Conservation (phyloP, 768 basidiomycete genomes). For the Podaxis rugospora region DNA sequence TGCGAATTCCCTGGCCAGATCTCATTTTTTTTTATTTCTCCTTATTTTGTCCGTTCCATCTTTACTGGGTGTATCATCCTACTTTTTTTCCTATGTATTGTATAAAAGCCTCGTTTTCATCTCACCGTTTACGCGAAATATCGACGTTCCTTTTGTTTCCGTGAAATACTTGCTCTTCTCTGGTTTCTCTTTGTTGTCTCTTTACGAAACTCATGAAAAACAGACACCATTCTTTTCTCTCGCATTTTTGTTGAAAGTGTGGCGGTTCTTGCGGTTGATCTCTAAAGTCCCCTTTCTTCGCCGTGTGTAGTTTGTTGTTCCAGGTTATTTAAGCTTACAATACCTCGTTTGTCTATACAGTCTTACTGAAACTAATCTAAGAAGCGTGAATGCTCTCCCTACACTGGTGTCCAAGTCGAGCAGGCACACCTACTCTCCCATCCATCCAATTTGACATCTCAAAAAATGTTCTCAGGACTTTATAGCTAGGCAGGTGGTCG, state of each 20-base stretch:
- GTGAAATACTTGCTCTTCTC: neutral
- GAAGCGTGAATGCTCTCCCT: neutral
- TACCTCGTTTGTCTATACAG: slow-evolving; percentile 5
- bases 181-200: neutral
- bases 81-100: neutral
- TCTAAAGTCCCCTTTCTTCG: neutral
- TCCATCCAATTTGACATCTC: too few species aligned
- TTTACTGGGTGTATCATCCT: slow-evolving; percentile 2
- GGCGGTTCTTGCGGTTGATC: slow-evolving; percentile 6
- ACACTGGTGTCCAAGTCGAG: too few species aligned
- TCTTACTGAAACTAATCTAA: neutral
- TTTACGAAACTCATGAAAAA: slow-evolving; percentile 8
- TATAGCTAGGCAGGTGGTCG: too few species aligned
- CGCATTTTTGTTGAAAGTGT: neutral
- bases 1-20: neutral
- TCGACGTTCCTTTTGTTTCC: neutral
- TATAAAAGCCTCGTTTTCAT: neutral
- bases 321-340: neutral
- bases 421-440: too few species aligned
- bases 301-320: neutral
- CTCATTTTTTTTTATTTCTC: slow-evolving; percentile 2
- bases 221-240: neutral
- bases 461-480: too few species aligned
- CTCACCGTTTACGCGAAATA: neutral
- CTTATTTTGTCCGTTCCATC: neutral